Evolutionary conservation across 164 flowering plant species (phyloP), one percentile per base, ranked within the genome.

Genomic region (Kingdonia uniflora): DNA sequence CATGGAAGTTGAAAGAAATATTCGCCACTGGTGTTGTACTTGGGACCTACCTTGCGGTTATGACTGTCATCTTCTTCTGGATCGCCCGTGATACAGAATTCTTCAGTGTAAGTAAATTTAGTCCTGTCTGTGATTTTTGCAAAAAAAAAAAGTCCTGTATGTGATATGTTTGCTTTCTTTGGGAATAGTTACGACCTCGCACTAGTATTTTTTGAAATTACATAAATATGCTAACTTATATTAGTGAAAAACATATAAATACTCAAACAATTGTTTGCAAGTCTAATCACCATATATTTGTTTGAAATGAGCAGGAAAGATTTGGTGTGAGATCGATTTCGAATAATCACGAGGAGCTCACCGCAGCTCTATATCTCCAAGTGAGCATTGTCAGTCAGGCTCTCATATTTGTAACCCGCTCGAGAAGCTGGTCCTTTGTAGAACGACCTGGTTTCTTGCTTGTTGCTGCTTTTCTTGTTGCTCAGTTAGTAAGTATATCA

Each of bases 381-480:
- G 70, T 66, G 40, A 66, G 70, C 45, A 66, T 66, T 11, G 57
- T 66, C 25, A 66, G 70, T 39, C 70, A 66, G 55, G 70, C 70
- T 0, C 65, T 66, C 45, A 66, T 66, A 46, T 66, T 66, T 33
- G 70, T 66, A 26, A 61, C 65, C 13, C 70, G 70, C 0, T 66
- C 70, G 7, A 19, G 70, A 43, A 57, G 70, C 61, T 66, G 65
- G 70, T 66, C 70, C 11, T 61, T 66, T 55, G 11, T 57, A 13
- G 70, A 66, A 49, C 65, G 70, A 41, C 70, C 69, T 17, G 69
- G 69, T 24, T 15, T 66, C 25, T 33, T 66, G 43, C 65, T 66
- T 42, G 19, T 60, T 4, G 17, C 29, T 11, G 69, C 69, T 44
- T 66, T 66, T 52, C 1, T 57, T 24, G 25, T 39, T 25, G 69